phyloP scores from a whole-genome alignment of 73 alveolate species.

The Paraurostyla sp. region DNA sequence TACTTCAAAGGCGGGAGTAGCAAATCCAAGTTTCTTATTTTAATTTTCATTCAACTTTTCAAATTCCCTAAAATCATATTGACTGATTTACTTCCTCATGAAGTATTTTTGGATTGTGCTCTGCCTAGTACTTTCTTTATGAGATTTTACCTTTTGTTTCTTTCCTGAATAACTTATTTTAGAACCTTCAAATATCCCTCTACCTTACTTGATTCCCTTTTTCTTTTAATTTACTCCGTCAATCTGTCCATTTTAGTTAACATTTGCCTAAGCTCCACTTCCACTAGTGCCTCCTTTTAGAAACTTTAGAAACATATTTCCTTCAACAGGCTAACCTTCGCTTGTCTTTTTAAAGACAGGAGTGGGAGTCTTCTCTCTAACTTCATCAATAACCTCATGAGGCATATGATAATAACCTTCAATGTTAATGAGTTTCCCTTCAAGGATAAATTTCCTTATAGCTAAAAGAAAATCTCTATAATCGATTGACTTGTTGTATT shows the following conservation, averaged over 20 bases:
- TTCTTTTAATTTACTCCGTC: background rate
- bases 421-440: slow-evolving; percentile 32
- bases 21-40: background rate
- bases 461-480: slow-evolving; percentile 41
- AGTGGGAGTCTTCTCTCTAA: slow-evolving; percentile 34
- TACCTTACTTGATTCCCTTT: background rate
- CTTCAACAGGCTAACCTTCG: background rate
- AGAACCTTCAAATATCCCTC: background rate
- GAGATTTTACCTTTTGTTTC: slow-evolving; percentile 1
- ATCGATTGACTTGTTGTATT: background rate
- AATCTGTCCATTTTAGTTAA: no score
- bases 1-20: slow-evolving; percentile 11
- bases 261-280: no score
- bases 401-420: slow-evolving; percentile 35
- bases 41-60: background rate
- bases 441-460: background rate
- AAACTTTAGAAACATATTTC: background rate
- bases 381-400: slow-evolving; percentile 23
- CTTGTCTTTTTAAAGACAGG: background rate
- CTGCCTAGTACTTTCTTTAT: background rate
- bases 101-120: background rate
- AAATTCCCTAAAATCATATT: background rate
- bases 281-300: no score
- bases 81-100: slow-evolving; percentile 9
- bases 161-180: slow-evolving; percentile 15